Percentiles rank a stretch among this genome's conserved stretches.
Conservation (phyloP, 305 asterid genomes). For the Solanum chacoense region DNA sequence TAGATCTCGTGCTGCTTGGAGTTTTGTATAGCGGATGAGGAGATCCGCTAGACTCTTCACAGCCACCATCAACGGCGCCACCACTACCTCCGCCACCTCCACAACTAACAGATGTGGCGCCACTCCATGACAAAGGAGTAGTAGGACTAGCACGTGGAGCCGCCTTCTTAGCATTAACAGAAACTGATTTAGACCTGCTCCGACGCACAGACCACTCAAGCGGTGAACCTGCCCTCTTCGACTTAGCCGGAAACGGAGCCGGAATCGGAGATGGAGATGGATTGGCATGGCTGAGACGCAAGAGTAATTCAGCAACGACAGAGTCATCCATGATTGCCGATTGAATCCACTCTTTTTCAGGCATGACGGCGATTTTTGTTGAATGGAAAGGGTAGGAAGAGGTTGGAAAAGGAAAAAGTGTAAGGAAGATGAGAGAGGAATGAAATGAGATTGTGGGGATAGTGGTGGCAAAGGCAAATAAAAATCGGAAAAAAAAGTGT, state of each 20-base stretch:
- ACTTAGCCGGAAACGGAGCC: not conserved
- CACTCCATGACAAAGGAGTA: slow-evolving; percentile 80
- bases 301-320: slow-evolving; percentile 58
- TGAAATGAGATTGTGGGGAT: slow-evolving; percentile 6
- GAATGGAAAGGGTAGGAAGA: not conserved
- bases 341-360: slow-evolving; percentile 58
- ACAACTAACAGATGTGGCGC: slow-evolving; percentile 55
- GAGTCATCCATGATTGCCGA: slow-evolving; percentile 56
- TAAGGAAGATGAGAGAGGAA: not conserved
- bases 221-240: slow-evolving; percentile 14
- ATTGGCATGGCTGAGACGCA: slow-evolving; percentile 27
- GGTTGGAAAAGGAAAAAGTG: not conserved
- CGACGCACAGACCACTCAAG: slow-evolving; percentile 78
- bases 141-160: slow-evolving; percentile 59
- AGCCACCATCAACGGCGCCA: slow-evolving; percentile 29
- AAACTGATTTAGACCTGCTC: slow-evolving; percentile 45
- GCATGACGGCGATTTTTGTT: slow-evolving; percentile 13
- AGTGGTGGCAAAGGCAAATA: slow-evolving; percentile 9
- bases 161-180: slow-evolving; percentile 18
- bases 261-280: not conserved
- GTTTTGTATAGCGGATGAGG: slow-evolving; percentile 1
- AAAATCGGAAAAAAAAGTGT: not conserved
- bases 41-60: slow-evolving; percentile 42
- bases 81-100: slow-evolving; percentile 36
- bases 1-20: slow-evolving; percentile 50